A percentile compares a stretch with the other conserved stretches of the same genome.
phyloP scores from a whole-genome alignment of 2,329 filamentous ascomycete species.

The Trematosphaeria pertusa region DNA sequence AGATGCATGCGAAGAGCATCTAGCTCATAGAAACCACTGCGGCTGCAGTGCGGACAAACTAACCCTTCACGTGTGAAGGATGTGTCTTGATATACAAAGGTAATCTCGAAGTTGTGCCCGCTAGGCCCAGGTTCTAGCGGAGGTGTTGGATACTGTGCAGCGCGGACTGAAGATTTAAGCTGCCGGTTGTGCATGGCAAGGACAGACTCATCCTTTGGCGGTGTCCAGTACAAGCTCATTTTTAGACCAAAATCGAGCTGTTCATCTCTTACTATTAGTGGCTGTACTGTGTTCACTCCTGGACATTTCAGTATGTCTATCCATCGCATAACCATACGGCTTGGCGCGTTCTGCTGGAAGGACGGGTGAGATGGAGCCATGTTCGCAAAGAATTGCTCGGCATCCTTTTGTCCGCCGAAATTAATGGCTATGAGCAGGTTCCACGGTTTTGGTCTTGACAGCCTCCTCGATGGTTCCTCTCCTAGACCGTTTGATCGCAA shows the following conservation, averaged over 20 bases:
- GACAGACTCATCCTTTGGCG: slow-evolving; percentile 16
- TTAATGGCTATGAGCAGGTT: slow-evolving; percentile 28
- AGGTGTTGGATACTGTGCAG: slow-evolving; percentile 13
- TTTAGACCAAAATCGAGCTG: slow-evolving; percentile 29
- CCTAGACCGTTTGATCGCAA: no score
- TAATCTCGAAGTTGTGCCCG: slow-evolving; percentile 24
- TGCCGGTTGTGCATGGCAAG: slow-evolving; percentile 34
- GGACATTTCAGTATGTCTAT: slow-evolving; percentile 35
- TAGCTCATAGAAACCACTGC: slow-evolving; percentile 12
- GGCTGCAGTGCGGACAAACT: slow-evolving; percentile 28
- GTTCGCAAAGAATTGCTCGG: slow-evolving; percentile 31
- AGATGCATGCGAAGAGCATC: slow-evolving; percentile 46
- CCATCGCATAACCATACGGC: slow-evolving; percentile 34
- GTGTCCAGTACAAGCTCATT: slow-evolving; percentile 31
- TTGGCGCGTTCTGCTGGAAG: slow-evolving; percentile 6
- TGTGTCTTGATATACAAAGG: slow-evolving; percentile 21
- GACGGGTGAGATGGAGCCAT: slow-evolving; percentile 19
- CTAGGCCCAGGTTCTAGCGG: slow-evolving; percentile 10
- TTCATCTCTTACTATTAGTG: slow-evolving; percentile 12
- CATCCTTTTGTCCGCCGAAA: slow-evolving; percentile 24
- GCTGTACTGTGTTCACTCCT: slow-evolving; percentile 15
- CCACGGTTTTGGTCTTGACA: slow-evolving; percentile 7
- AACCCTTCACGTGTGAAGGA: slow-evolving; percentile 13
- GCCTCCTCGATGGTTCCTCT: no score
- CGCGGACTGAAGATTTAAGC: slow-evolving; percentile 8